A percentile compares a stretch with the other conserved stretches of the same genome.
Evolutionary conservation across 228 moss, liverwort and hornwort species (phyloP).

Genomic region (Sphagnum magellanicum): DNA sequence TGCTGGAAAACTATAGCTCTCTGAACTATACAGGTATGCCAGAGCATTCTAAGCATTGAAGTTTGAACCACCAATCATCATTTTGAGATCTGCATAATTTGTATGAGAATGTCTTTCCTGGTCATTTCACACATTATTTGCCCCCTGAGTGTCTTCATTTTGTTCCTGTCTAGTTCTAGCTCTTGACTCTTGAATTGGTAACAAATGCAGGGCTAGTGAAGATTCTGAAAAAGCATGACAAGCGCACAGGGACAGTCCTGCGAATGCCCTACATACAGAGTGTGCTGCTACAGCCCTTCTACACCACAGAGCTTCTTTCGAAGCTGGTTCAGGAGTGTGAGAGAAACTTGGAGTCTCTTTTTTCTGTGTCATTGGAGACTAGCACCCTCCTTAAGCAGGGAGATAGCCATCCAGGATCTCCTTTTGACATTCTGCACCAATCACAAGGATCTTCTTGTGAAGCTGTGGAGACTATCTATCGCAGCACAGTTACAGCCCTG

Average conservation of each 20-base stretch:
- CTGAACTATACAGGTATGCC: conserved; percentile 72
- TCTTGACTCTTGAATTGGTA: too few species aligned
- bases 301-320: conserved; percentile 33
- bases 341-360: conserved; percentile 5
- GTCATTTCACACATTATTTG: too few species aligned
- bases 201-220: conserved; percentile 25
- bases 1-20: conserved; percentile 82
- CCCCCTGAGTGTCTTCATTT: too few species aligned
- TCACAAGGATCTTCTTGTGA: neutral
- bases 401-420: neutral
- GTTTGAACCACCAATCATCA: too few species aligned
- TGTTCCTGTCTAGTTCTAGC: too few species aligned
- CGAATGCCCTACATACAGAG: conserved; percentile 33
- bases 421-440: neutral
- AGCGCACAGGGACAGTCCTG: conserved; percentile 29
- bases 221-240: conserved; percentile 61
- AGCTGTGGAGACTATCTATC: conserved; percentile 5
- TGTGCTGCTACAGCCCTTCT: conserved; percentile 50
- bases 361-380: conserved; percentile 1
- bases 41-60: too few species aligned
- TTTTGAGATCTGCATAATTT: too few species aligned
- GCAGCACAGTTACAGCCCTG: conserved; percentile 4
- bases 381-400: conserved; percentile 1
- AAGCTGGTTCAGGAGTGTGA: conserved; percentile 28
- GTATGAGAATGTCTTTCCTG: too few species aligned